Evolutionary conservation across 441 rosid species (phyloP).

Genomic region (Populus hybrid): DNA sequence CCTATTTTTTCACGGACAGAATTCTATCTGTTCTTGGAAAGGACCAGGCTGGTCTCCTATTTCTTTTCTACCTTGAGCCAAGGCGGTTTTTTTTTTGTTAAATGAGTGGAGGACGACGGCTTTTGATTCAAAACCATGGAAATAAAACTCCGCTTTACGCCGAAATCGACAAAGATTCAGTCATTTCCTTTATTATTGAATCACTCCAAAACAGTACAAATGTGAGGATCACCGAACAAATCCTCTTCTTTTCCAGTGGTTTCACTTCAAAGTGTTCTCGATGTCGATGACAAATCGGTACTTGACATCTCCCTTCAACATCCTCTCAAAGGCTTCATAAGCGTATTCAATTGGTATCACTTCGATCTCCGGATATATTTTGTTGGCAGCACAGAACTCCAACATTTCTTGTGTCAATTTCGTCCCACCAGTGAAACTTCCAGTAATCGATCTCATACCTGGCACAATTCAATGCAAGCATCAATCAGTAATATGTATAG

Average conservation of each 20-base stretch:
- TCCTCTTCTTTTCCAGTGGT: too few species aligned
- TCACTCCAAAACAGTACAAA: background rate
- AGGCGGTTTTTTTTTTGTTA: too few species aligned
- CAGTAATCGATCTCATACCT: background rate
- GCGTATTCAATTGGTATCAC: background rate
- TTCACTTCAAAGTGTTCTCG: background rate
- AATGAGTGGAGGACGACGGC: too few species aligned
- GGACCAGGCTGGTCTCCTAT: too few species aligned
- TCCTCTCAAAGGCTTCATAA: background rate
- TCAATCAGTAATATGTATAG: background rate
- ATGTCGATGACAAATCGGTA: background rate
- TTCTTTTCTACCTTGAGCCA: too few species aligned
- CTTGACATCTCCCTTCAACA: background rate
- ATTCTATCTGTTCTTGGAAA: too few species aligned
- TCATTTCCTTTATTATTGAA: background rate
- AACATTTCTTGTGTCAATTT: background rate
- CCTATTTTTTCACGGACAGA: too few species aligned
- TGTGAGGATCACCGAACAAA: too few species aligned
- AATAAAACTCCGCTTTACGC: too few species aligned
- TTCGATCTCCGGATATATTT: background rate
- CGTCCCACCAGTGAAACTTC: background rate
- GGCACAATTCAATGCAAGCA: background rate
- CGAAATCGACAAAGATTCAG: too few species aligned
- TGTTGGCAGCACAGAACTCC: background rate
- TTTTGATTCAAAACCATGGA: too few species aligned